Base-by-base conservation (phyloP, 2,329 filamentous ascomycete genomes). In the Xylaria sp. region DNA sequence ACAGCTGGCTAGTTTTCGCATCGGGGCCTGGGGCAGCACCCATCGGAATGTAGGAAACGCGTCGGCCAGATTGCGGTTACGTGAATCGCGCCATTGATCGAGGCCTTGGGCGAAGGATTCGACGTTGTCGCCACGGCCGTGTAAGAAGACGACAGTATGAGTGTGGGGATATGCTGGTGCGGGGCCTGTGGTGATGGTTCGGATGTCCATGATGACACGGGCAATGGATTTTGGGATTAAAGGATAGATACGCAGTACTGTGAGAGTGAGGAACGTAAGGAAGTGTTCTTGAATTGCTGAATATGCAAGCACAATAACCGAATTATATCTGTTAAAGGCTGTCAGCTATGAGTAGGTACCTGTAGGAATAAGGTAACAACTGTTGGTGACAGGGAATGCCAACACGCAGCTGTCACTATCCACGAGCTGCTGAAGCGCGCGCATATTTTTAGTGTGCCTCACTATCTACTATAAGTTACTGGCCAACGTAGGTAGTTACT, bases 11-110 rank as follows among this genome's bases (percentile, higher is more conserved):
- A 74, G 70, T 55, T 74, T 45, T 58, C 76, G 74, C 52, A 74
- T 41, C 7, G 79, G 80, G 1, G 83, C 81, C 56, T 80, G 78
- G 6, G 84, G 83, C 56, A 86, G 85, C 10, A 86, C 83, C 81
- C 82, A 86, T 43, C 81, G 80, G 72, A 85, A 79, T 8, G 80
- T 79, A 0, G 84, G 83, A 28, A 85, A 82, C 4, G 72, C 71
- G 1, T 82, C 77, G 28, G 71, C 56, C 0, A 85, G 79, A 2
- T 75, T 79, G 50, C 70, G 78, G 39, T 70, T 59, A 3, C 55
- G 66, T 0, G 81, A 81, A 68, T 80, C 77, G 57, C 58, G 69
- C 23, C 74, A 81, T 60, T 71, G 64, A 2, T 60, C 28, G 0
- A 83, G 74, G 0, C 77, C 77, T 13, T 46, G 56, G 25, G 65